Percentiles rank a stretch among this genome's conserved stretches.
These are phyloP conservation scores for Coffea canephora DNA, from an alignment of 257 asterid genomes.

Conservation along the genomic window DNA sequence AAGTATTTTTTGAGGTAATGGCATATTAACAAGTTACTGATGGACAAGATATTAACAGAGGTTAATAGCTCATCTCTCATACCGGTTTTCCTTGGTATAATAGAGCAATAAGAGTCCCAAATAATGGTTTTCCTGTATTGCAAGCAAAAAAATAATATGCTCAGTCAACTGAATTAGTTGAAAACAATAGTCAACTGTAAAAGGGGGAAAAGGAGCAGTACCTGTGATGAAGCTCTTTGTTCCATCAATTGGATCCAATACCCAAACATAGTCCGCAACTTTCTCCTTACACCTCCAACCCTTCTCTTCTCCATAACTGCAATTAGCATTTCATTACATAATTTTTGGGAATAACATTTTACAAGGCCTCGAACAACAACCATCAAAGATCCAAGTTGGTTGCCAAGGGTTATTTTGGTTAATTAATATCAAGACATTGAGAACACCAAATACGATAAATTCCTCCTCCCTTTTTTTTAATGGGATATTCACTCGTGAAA, in stretches of 20 bases:
- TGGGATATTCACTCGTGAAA: background rate
- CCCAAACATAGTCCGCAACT: constrained; percentile 84
- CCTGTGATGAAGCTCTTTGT: constrained; percentile 97
- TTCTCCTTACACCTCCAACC: constrained; percentile 83
- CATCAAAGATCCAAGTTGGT: background rate
- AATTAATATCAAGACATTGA: background rate
- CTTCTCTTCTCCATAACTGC: constrained; percentile 89
- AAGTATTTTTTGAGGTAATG: background rate
- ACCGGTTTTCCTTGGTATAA: constrained; percentile 90
- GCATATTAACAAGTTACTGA: background rate
- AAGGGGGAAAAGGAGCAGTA: constrained; percentile 18
- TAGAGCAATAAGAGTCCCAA: constrained; percentile 91
- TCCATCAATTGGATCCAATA: constrained; percentile 96
- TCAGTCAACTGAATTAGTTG: constrained; percentile 2
- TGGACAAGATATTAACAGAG: background rate
- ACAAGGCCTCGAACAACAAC: background rate
- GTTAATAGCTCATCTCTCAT: constrained; percentile 31
- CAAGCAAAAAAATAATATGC: background rate
- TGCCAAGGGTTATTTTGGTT: background rate
- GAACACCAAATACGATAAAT: background rate
- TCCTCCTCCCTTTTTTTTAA: background rate
- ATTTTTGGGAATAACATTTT: constrained; percentile 1
- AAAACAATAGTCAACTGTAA: background rate
- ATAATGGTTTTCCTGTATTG: constrained; percentile 77
- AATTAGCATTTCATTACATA: constrained; percentile 13